Percentiles rank a stretch among this genome's conserved stretches.
Conservation (phyloP, 225 moss, liverwort and hornwort species). For the Neckera pumila region DNA sequence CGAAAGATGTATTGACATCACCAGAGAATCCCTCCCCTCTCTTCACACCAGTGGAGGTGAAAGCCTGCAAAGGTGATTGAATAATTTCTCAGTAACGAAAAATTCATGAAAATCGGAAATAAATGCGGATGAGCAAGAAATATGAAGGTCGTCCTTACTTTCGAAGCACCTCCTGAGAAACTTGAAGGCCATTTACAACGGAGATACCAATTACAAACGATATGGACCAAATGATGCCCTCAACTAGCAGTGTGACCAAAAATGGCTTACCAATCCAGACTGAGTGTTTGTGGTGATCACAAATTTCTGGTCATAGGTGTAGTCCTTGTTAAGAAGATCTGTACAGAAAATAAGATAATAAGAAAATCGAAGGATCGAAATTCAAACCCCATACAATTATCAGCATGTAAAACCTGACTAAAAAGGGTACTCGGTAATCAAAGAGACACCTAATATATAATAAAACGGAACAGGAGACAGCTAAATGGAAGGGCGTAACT, state of each 20-base stretch:
- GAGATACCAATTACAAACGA: not conserved
- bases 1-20: slow-evolving; percentile 73
- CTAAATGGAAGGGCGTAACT: not conserved
- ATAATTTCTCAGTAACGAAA: not conserved
- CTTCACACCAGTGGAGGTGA: slow-evolving; percentile 67
- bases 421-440: not conserved
- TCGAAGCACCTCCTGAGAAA: not conserved
- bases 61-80: slow-evolving; percentile 13
- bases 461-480: not conserved
- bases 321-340: slow-evolving; percentile 95
- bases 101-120: not conserved
- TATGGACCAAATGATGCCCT: not conserved
- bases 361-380: not conserved
- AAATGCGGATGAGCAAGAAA: not conserved
- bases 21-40: slow-evolving; percentile 81
- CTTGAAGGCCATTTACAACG: not conserved
- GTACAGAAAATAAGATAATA: not conserved
- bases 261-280: slow-evolving; percentile 75
- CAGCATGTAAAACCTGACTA: not conserved
- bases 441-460: not conserved
- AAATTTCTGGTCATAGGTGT: slow-evolving; percentile 93
- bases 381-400: not conserved
- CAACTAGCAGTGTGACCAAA: not conserved
- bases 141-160: not conserved
- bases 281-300: slow-evolving; percentile 82